Conservation (phyloP, 2,329 filamentous ascomycete genomes). For the Alternaria alternata region DNA sequence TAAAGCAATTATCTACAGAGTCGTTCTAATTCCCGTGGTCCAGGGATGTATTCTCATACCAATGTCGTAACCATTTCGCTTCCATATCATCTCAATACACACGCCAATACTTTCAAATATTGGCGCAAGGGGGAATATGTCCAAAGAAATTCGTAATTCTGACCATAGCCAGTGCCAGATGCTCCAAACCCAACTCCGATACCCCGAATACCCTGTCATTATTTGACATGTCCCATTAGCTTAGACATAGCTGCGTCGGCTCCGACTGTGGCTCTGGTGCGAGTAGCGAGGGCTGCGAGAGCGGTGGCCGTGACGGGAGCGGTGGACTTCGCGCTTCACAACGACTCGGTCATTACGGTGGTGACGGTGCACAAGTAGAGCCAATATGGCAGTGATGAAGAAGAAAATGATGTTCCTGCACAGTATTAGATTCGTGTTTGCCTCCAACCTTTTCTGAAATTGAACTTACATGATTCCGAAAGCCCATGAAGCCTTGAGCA, state of each 20-base stretch:
- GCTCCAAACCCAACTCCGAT: conserved; percentile 4
- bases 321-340: conserved; percentile 61
- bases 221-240: not conserved
- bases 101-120: conserved; percentile 12
- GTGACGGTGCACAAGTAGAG: conserved; percentile 64
- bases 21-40: not conserved
- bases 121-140: conserved; percentile 17
- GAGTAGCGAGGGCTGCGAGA: conserved; percentile 50
- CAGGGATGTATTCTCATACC: conserved; percentile 14
- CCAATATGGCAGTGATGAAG: conserved; percentile 60
- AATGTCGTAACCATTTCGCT: conserved; percentile 7
- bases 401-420: conserved; percentile 50
- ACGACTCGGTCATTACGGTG: conserved; percentile 59
- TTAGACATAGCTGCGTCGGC: conserved; percentile 50
- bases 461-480: conserved; percentile 80
- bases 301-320: conserved; percentile 54
- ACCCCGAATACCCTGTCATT: not conserved
- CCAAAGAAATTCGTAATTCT: conserved; percentile 30
- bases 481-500: conserved; percentile 91
- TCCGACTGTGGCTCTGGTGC: conserved; percentile 45
- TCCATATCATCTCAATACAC: not conserved
- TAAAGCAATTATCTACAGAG: conserved; percentile 12
- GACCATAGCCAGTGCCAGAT: conserved; percentile 5
- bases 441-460: not conserved
- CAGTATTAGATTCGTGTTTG: conserved; percentile 31